Percentiles rank a stretch among this genome's conserved stretches.
These are phyloP conservation scores for Aspergillus funiculosus DNA, from an alignment of 495 filamentous ascomycete species.

Conservation along the genomic window DNA sequence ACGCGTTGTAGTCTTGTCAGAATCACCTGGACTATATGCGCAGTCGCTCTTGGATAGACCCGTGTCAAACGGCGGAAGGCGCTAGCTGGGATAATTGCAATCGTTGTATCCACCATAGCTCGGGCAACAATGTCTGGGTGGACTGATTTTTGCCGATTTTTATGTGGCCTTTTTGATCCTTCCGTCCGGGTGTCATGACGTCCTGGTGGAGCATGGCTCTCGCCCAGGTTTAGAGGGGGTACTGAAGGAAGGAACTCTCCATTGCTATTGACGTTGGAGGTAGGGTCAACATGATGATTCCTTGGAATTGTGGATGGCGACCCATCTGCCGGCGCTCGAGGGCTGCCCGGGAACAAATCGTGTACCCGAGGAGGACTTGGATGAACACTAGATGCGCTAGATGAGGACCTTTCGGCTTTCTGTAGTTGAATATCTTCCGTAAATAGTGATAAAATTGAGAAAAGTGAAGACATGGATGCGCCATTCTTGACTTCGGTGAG, in stretches of 20 bases:
- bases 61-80: conserved; percentile 91
- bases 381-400: conserved; percentile 37
- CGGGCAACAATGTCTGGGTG: conserved; percentile 96
- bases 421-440: conserved; percentile 87
- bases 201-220: conserved; percentile 26
- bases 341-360: conserved; percentile 43
- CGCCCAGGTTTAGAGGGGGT: conserved; percentile 69
- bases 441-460: conserved; percentile 93
- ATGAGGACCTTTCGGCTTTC: conserved; percentile 43
- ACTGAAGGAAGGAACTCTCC: conserved; percentile 46
- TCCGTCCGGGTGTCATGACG: conserved; percentile 11
- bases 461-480: conserved; percentile 95
- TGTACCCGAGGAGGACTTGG: conserved; percentile 32
- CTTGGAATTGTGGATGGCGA: conserved; percentile 23
- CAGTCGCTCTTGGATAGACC: conserved; percentile 91
- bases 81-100: conserved; percentile 94
- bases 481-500: conserved; percentile 97
- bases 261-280: conserved; percentile 16
- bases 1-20: conserved; percentile 89
- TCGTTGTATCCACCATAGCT: conserved; percentile 95
- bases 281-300: conserved; percentile 19
- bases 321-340: conserved; percentile 35
- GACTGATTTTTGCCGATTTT: conserved; percentile 60
- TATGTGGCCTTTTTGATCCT: conserved; percentile 29
- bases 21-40: conserved; percentile 97